Conservation (phyloP, 1,284 basidiomycete genomes). For the Coniferiporia weirii region DNA sequence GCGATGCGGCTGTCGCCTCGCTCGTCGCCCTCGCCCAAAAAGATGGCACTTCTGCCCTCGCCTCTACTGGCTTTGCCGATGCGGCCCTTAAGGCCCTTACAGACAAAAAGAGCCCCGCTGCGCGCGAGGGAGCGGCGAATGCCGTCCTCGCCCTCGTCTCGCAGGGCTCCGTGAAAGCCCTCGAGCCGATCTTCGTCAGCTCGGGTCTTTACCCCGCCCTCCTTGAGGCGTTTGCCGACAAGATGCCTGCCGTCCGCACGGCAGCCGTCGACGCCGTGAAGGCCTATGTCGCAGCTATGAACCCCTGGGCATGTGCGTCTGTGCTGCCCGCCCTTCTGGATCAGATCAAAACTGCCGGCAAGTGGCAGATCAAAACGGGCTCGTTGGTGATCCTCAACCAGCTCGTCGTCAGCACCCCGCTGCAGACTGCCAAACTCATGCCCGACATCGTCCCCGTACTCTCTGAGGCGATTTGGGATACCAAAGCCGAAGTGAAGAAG, state of each 20-base stretch:
- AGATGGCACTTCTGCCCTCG: slow-evolving; percentile 81
- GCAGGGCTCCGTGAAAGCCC: slow-evolving; percentile 75
- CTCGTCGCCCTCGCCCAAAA: slow-evolving; percentile 76
- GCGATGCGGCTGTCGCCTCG: slow-evolving; percentile 63
- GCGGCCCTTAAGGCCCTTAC: slow-evolving; percentile 81
- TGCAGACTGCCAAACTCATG: slow-evolving; percentile 87
- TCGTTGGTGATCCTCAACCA: slow-evolving; percentile 83
- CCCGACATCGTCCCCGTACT: slow-evolving; percentile 96
- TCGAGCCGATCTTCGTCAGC: slow-evolving; percentile 87
- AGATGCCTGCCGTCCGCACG: slow-evolving; percentile 80
- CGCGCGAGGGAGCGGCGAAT: slow-evolving; percentile 79
- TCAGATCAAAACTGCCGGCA: slow-evolving; percentile 94
- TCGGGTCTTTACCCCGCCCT: slow-evolving; percentile 83
- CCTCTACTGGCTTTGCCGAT: slow-evolving; percentile 71
- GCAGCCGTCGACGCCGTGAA: slow-evolving; percentile 85
- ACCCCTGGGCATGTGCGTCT: slow-evolving; percentile 84
- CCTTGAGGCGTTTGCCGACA: slow-evolving; percentile 90
- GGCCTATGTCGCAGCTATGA: slow-evolving; percentile 77
- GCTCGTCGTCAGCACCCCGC: slow-evolving; percentile 81
- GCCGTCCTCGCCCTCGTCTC: slow-evolving; percentile 71
- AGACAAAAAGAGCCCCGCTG: slow-evolving; percentile 87
- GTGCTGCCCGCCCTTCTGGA: slow-evolving; percentile 89
- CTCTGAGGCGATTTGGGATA: slow-evolving; percentile 98
- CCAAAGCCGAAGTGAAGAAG: slow-evolving; percentile 99
- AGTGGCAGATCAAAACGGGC: slow-evolving; percentile 99